Percentiles rank a stretch among this genome's conserved stretches.
phyloP scores from a whole-genome alignment of 148 eudicot species.

The Rhododendron ferrugineum region DNA sequence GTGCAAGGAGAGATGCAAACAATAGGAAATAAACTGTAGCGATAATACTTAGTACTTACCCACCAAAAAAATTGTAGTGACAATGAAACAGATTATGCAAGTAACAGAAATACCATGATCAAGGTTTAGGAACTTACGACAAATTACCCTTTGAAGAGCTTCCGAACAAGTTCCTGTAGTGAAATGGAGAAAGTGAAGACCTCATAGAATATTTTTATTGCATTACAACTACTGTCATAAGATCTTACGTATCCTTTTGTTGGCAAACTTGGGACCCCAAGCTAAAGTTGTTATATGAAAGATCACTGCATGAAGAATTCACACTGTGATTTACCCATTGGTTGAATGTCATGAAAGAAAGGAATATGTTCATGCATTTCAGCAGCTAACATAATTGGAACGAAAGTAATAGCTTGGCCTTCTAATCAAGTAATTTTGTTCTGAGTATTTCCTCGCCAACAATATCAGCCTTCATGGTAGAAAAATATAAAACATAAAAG shows the following conservation, averaged over 20 bases:
- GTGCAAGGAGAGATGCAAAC: not conserved
- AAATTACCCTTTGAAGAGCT: constrained; percentile 4
- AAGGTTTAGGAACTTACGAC: constrained; percentile 10
- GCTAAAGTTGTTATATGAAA: constrained; percentile 20
- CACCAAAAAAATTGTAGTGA: not conserved
- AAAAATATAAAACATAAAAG: not conserved
- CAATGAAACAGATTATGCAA: not conserved
- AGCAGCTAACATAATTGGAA: not conserved
- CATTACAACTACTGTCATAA: not conserved
- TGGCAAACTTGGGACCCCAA: too few relatives aligned
- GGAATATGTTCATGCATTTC: not conserved
- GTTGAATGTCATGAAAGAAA: not conserved
- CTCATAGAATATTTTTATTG: not conserved
- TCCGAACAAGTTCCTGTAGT: constrained; percentile 23
- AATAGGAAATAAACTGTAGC: not conserved
- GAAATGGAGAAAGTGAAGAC: not conserved
- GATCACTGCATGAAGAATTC: constrained; percentile 18
- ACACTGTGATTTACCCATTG: not conserved
- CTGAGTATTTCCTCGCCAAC: not conserved
- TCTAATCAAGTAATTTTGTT: not conserved
- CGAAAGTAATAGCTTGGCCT: not conserved
- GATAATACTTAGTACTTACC: not conserved
- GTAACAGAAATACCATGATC: not conserved
- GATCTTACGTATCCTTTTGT: not conserved
- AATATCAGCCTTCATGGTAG: not conserved